Conservation (phyloP, 306 rosid species). For the Oemleria cerasiformis region DNA sequence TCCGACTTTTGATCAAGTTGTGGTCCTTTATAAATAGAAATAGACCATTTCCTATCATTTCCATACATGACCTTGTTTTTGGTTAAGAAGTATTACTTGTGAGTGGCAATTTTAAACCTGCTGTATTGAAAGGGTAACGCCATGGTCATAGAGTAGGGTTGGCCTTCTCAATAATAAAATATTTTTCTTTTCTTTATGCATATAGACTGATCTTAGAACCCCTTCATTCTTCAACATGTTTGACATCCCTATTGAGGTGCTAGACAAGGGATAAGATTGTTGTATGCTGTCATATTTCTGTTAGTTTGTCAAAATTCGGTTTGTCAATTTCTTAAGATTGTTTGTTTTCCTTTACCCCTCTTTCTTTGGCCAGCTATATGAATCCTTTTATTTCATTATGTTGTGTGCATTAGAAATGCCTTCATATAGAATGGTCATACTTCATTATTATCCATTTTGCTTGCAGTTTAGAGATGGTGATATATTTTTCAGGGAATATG, state of each 20-base stretch:
- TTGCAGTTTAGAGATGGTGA: constrained; percentile 10
- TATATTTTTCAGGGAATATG: constrained; percentile 57
- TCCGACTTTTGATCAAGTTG: not conserved
- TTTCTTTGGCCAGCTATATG: constrained; percentile 7
- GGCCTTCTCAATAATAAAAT: not conserved
- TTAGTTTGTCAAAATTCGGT: not conserved
- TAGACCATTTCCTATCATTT: not conserved
- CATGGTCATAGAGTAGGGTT: not conserved
- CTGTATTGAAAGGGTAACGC: not conserved
- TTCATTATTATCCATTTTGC: constrained; percentile 19
- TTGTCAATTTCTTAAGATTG: not conserved
- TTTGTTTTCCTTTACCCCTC: constrained; percentile 6
- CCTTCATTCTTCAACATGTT: not conserved
- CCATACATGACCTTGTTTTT: not conserved
- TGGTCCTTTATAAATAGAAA: not conserved
- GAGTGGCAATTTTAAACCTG: not conserved
- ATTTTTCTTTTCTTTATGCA: not conserved
- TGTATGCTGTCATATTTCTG: not conserved
- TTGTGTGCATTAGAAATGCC: not conserved
- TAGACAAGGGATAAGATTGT: not conserved
- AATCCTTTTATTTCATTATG: not conserved
- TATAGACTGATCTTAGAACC: not conserved
- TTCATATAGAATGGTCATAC: constrained; percentile 16
- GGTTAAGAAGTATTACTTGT: not conserved
- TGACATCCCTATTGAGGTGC: not conserved